Evolutionary conservation across 2,329 filamentous ascomycete species (phyloP), one percentile per base, ranked within the genome.

Genomic region (Pyrenophora tritici-repentis): DNA sequence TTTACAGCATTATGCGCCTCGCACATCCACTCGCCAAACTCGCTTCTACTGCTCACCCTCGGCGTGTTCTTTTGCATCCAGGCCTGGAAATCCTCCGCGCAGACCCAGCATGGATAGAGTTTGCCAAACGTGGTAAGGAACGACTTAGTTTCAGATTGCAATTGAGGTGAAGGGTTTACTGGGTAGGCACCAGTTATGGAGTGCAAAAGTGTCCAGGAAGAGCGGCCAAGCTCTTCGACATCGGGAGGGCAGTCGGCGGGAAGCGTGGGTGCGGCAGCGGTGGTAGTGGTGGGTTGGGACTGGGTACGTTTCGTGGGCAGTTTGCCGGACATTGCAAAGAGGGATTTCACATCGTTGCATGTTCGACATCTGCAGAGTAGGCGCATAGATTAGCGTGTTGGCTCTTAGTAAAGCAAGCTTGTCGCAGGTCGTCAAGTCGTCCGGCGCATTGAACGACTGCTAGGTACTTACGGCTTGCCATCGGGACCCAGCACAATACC

Each of bases 91-190:
- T 97, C 93, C 54, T 93, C 88, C 29, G 92, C 94, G 74, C 94
- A 99, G 3, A 89, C 84, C 91, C 92, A 96, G 79, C 94, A 99
- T 3, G 94, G 94, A 70, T 99, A 99, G 16, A 97, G 76, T 61
- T 88, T 88, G 20, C 89, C 86, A 72, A 99, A 96, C 2, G 91
- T 80, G 18, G 79, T 77, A 63, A 99, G 81, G 76, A 99, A 97
- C 43, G 84, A 81, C 48, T 81, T 80, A 62, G 95, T 87, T 63
- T 97, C 88, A 24, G 78, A 77, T 71, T 97, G 91, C 63, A 96
- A 84, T 8, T 79, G 73, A 1, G 79, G 73, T 0, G 86, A 84
- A 0, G 94, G 91, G 6, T 71, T 75, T 6, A 82, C 79, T 1
- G 94, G 94, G 73, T 97, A 99, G 12, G 85, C 85, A 0, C 92